Conservation (phyloP, 148 eudicot genomes). For the Camellia granthamiana region DNA sequence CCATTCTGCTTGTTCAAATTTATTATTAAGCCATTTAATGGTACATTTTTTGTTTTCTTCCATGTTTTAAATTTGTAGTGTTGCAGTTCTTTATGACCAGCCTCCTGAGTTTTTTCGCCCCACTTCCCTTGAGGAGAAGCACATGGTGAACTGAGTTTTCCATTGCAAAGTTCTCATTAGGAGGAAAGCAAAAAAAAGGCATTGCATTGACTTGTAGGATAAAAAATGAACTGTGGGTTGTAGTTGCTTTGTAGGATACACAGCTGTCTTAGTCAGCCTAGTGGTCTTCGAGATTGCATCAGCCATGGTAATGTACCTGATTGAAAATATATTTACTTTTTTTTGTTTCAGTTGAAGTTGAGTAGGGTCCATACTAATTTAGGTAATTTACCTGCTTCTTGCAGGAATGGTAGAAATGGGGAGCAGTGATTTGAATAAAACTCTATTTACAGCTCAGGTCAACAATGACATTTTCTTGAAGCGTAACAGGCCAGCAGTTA, state of each 20-base stretch:
- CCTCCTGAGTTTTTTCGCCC: constrained; percentile 94
- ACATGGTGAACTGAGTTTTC: constrained; percentile 45
- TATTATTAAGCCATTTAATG: constrained; percentile 42
- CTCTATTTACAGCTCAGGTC: constrained; percentile 53
- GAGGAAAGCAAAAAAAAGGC: no score
- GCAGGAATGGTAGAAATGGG: constrained; percentile 32
- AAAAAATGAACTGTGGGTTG: constrained; percentile 24
- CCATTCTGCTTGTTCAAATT: no score
- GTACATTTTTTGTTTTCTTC: constrained; percentile 4
- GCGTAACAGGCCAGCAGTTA: constrained; percentile 77
- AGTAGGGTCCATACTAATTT: not conserved
- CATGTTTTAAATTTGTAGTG: constrained; percentile 30
- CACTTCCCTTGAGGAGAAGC: constrained; percentile 78
- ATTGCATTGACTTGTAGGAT: constrained; percentile 3
- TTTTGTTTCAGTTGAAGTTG: constrained; percentile 10
- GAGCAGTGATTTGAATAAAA: constrained; percentile 32
- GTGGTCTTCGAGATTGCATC: constrained; percentile 65
- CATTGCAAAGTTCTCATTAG: not conserved
- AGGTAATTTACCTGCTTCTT: not conserved
- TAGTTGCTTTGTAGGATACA: constrained; percentile 76
- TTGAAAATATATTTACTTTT: not conserved
- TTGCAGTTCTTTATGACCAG: constrained; percentile 87
- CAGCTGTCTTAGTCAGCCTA: constrained; percentile 41
- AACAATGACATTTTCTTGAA: constrained; percentile 46
- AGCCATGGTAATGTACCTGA: constrained; percentile 46